Percentiles rank a stretch among this genome's conserved stretches.
Evolutionary conservation across 441 rosid species (phyloP).

Genomic region (Populus hybrid): DNA sequence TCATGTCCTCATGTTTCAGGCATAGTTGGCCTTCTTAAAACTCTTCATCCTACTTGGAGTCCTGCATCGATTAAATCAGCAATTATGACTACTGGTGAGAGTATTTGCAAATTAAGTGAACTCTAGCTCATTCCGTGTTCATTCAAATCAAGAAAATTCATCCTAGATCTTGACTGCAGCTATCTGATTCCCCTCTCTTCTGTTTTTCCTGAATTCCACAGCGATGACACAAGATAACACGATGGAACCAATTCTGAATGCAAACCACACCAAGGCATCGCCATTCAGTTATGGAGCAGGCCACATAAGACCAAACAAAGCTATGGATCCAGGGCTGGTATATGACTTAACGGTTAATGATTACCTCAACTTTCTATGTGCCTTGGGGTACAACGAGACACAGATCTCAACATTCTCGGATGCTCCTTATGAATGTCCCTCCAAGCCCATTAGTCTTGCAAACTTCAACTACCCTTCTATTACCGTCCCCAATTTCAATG

Average conservation of each 20-base stretch:
- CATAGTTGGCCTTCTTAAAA: slow-evolving; percentile 49
- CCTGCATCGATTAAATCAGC: slow-evolving; percentile 65
- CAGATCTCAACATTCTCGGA: slow-evolving; percentile 31
- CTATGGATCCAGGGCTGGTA: slow-evolving; percentile 63
- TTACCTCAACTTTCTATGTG: slow-evolving; percentile 56
- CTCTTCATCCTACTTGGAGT: slow-evolving; percentile 51
- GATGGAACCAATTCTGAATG: slow-evolving; percentile 38
- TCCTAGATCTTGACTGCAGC: not conserved
- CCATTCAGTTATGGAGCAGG: slow-evolving; percentile 63
- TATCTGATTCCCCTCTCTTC: not conserved
- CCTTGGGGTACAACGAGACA: slow-evolving; percentile 40
- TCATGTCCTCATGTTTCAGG: slow-evolving; percentile 73
- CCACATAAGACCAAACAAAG: slow-evolving; percentile 58
- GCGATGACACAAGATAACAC: slow-evolving; percentile 41
- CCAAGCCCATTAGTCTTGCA: slow-evolving; percentile 18
- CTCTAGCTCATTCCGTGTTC: not conserved
- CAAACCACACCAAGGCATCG: slow-evolving; percentile 34
- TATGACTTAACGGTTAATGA: slow-evolving; percentile 44
- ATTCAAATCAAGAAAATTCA: not conserved
- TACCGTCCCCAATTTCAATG: slow-evolving; percentile 35
- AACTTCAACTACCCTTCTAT: slow-evolving; percentile 67
- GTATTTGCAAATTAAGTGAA: not conserved
- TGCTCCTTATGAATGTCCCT: slow-evolving; percentile 32
- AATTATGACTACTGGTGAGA: slow-evolving; percentile 59
- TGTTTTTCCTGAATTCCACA: not conserved